phyloP scores from a whole-genome alignment of 1,284 basidiomycete genomes.

The Irpex lacteus region DNA sequence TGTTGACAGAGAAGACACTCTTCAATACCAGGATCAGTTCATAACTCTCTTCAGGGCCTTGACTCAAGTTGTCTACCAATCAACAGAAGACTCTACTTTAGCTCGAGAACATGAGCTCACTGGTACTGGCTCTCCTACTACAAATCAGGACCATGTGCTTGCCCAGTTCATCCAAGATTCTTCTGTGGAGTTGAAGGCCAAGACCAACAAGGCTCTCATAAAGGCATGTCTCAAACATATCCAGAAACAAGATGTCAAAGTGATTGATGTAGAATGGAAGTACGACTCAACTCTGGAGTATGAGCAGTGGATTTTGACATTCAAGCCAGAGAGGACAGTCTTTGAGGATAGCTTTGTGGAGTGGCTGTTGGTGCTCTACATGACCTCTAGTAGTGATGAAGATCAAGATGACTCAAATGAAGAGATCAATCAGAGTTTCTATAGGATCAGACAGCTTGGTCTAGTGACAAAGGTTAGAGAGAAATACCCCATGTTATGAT shows the following conservation, averaged over 20 bases:
- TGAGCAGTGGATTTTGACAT: too few species aligned
- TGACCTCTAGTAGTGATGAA: too few species aligned
- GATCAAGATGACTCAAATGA: neutral
- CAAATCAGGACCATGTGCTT: neutral
- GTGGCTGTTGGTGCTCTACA: neutral
- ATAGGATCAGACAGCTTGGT: neutral
- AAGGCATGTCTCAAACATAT: neutral
- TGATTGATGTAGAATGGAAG: too few species aligned
- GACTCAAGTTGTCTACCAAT: neutral
- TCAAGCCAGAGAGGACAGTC: neutral
- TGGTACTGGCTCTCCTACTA: too few species aligned
- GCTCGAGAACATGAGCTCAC: too few species aligned
- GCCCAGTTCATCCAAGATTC: neutral
- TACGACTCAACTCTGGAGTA: too few species aligned
- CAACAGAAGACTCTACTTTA: neutral
- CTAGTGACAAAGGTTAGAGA: neutral
- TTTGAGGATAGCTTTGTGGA: neutral
- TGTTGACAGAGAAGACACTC: neutral
- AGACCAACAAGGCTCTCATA: too few species aligned
- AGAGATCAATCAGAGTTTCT: neutral
- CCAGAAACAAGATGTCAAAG: neutral
- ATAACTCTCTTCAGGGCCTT: neutral
- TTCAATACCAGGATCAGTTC: neutral
- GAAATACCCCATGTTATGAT: too few species aligned
- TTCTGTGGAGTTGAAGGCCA: neutral